Conservation (phyloP, 495 filamentous ascomycete species). For the Aspergillus indologenus region DNA sequence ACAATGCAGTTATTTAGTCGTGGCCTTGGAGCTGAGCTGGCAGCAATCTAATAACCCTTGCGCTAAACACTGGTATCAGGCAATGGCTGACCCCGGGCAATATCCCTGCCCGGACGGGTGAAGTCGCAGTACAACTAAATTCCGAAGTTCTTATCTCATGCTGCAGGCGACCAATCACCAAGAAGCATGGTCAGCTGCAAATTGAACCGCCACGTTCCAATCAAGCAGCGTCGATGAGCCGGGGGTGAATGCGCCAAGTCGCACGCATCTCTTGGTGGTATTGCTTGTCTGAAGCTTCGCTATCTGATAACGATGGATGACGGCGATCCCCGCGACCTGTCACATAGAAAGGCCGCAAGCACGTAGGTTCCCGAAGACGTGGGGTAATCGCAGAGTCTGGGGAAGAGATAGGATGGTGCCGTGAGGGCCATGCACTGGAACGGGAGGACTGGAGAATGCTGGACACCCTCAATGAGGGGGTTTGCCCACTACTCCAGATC, state of each 20-base stretch:
- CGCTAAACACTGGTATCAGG: constrained; percentile 5
- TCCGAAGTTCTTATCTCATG: background rate
- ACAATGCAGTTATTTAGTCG: background rate
- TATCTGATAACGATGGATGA: constrained; percentile 3
- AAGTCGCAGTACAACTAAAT: background rate
- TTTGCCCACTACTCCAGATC: background rate
- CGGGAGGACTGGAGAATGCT: background rate
- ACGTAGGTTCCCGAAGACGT: constrained; percentile 12
- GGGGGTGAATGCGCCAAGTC: background rate
- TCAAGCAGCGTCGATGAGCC: background rate
- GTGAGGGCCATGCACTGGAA: background rate
- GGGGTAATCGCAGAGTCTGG: constrained; percentile 9
- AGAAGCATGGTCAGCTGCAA: background rate
- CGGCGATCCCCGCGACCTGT: constrained; percentile 10
- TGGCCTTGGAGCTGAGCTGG: background rate
- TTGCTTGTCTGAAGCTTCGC: constrained; percentile 4
- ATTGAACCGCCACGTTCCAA: background rate
- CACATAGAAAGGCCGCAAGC: background rate
- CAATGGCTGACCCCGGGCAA: background rate
- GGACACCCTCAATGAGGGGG: background rate
- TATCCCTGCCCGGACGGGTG: background rate
- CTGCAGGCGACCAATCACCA: background rate
- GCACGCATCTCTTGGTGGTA: background rate
- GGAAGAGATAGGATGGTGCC: constrained; percentile 1
- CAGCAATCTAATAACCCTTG: constrained; percentile 2